Percentiles rank a stretch among this genome's conserved stretches.
phyloP scores from a whole-genome alignment of 2,329 filamentous ascomycete genomes.

The Ophiognomonia clavigignenti-juglandacearum region DNA sequence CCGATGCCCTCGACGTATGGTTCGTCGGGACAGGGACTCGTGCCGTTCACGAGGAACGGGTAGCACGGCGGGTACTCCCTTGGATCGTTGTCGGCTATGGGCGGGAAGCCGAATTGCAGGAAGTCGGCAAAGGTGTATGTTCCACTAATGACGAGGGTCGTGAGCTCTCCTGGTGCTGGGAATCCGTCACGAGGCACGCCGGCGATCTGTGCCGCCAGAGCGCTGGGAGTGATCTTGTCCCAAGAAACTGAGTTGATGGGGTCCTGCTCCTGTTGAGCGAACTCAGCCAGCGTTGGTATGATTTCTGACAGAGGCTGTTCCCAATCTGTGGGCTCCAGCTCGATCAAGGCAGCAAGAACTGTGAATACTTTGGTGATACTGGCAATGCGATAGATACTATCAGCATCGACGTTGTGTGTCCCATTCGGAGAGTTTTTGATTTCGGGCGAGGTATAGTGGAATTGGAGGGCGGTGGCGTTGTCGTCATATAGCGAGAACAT shows the following conservation, averaged over 20 bases:
- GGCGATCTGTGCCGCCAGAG: slow-evolving; percentile 27
- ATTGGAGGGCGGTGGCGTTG: slow-evolving; percentile 26
- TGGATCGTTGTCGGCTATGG: slow-evolving; percentile 6
- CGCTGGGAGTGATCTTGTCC: slow-evolving; percentile 28
- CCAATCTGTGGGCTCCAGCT: slow-evolving; percentile 29
- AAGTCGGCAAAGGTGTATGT: not conserved
- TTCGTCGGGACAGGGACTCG: slow-evolving; percentile 18
- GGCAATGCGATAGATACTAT: slow-evolving; percentile 38
- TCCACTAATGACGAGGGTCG: not conserved
- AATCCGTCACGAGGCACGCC: slow-evolving; percentile 25
- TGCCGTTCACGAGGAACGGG: slow-evolving; percentile 1
- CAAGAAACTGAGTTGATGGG: slow-evolving; percentile 23
- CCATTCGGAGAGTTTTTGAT: slow-evolving; percentile 26
- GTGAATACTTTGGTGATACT: slow-evolving; percentile 35
- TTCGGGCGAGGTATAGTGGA: slow-evolving; percentile 29
- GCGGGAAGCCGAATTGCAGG: not conserved
- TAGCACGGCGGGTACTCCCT: slow-evolving; percentile 12
- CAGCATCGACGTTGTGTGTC: slow-evolving; percentile 31
- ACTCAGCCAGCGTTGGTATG: slow-evolving; percentile 24
- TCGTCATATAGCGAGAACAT: slow-evolving; percentile 33
- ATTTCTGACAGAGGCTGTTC: slow-evolving; percentile 26
- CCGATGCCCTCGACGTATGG: slow-evolving; percentile 22
- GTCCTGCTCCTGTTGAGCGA: slow-evolving; percentile 10
- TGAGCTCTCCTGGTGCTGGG: slow-evolving; percentile 12
- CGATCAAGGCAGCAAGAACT: slow-evolving; percentile 31